These are phyloP conservation scores for Stipa capillata DNA, from an alignment of 176 grass and related monocot species.

Conservation along the genomic window DNA sequence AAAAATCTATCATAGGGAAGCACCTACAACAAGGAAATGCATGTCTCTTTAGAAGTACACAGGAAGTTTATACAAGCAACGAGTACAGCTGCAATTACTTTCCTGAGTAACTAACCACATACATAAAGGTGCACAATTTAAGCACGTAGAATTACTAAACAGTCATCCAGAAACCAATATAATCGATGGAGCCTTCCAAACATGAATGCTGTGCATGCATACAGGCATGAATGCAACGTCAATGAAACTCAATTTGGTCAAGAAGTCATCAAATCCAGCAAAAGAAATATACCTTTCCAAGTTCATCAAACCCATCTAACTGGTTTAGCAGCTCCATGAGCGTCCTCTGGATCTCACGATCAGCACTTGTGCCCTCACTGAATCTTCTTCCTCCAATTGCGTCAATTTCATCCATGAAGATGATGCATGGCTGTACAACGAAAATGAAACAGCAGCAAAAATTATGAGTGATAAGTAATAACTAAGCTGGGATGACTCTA, in stretches of 20 bases:
- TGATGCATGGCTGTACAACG: background rate
- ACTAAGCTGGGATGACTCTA: background rate
- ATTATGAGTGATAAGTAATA: background rate
- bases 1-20: background rate
- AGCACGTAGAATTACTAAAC: background rate
- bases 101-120: background rate
- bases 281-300: constrained; percentile 8
- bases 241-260: background rate
- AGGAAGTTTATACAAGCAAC: background rate
- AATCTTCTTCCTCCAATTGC: constrained; percentile 10
- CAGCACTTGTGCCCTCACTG: background rate
- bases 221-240: background rate
- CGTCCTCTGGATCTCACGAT: constrained; percentile 7
- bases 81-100: background rate
- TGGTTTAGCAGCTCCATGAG: constrained; percentile 9
- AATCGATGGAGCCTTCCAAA: background rate
- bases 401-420: constrained; percentile 8
- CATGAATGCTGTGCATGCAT: background rate
- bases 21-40: background rate
- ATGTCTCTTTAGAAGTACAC: background rate
- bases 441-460: background rate
- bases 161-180: background rate
- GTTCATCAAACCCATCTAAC: constrained; percentile 5
- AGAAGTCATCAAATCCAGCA: background rate
- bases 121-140: background rate